These are phyloP conservation scores for Talaromyces pinophilus DNA, from an alignment of 2,329 filamentous ascomycete species.

Conservation along the genomic window DNA sequence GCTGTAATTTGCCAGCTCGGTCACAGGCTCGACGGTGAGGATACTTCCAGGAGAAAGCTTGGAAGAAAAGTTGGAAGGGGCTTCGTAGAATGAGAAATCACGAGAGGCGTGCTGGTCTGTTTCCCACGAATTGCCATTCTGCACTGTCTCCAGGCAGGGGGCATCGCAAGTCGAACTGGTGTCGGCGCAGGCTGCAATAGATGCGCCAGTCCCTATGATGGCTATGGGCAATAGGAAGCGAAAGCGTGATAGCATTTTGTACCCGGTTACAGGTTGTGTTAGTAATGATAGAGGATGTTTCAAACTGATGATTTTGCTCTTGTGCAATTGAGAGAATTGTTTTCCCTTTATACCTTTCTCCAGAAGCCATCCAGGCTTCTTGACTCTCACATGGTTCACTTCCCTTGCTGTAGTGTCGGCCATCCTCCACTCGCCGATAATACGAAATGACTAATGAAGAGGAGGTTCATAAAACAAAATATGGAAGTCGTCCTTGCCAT, in stretches of 20 bases:
- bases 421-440: not conserved
- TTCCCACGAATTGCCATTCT: constrained; percentile 6
- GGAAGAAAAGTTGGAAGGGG: constrained; percentile 17
- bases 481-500: not conserved
- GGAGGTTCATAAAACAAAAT: not conserved
- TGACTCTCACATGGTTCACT: not conserved
- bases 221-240: not conserved
- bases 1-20: constrained; percentile 12
- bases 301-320: not conserved
- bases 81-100: constrained; percentile 15
- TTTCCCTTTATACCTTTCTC: not conserved
- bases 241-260: not conserved
- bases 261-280: not conserved
- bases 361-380: not conserved
- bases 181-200: not conserved
- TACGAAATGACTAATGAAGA: not conserved
- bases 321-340: not conserved
- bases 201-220: not conserved
- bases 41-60: constrained; percentile 13
- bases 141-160: not conserved
- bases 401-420: not conserved
- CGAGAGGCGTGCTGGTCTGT: constrained; percentile 14
- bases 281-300: not conserved
- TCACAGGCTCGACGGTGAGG: constrained; percentile 10
- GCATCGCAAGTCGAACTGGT: constrained; percentile 4